phyloP scores from a whole-genome alignment of 352 stramenopile genomes.

The Phytophthora sp. region DNA sequence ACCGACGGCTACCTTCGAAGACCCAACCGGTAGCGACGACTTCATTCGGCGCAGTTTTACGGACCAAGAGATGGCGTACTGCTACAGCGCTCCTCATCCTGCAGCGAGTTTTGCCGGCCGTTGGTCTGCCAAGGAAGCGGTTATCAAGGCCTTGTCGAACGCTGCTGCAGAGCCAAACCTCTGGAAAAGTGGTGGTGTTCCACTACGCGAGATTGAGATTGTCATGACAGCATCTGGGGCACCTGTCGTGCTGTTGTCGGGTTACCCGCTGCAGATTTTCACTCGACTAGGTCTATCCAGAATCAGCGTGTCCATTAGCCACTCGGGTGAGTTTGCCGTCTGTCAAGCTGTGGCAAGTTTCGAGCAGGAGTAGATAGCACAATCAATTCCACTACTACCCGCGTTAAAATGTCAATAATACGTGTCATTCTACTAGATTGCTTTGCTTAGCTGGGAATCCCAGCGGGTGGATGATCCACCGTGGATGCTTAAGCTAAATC shows the following conservation, averaged over 20 bases:
- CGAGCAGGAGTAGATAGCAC: constrained; percentile 42
- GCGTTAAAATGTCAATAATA: too few species aligned
- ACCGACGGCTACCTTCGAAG: constrained; percentile 83
- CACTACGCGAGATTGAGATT: constrained; percentile 88
- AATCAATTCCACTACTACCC: too few species aligned
- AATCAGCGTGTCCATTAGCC: constrained; percentile 89
- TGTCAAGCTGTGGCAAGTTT: constrained; percentile 83
- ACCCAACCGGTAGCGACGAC: constrained; percentile 75
- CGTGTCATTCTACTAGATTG: too few species aligned
- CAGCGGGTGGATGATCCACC: too few species aligned
- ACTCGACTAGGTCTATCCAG: constrained; percentile 73
- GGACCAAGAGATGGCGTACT: constrained; percentile 86
- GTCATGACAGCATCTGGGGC: constrained; percentile 80
- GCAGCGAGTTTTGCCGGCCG: constrained; percentile 86
- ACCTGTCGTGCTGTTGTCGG: constrained; percentile 69
- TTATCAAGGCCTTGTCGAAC: constrained; percentile 90
- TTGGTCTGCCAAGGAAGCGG: constrained; percentile 91
- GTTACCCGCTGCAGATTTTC: constrained; percentile 80
- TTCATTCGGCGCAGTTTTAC: constrained; percentile 91
- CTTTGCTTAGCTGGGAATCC: too few species aligned
- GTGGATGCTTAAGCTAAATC: too few species aligned
- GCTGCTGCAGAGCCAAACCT: constrained; percentile 65
- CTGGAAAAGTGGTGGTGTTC: constrained; percentile 74
- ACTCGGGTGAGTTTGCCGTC: constrained; percentile 89
- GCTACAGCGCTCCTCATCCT: constrained; percentile 75